These are phyloP conservation scores for Dactylellina sp. DNA, from an alignment of 2,329 filamentous ascomycete species.

Conservation along the genomic window DNA sequence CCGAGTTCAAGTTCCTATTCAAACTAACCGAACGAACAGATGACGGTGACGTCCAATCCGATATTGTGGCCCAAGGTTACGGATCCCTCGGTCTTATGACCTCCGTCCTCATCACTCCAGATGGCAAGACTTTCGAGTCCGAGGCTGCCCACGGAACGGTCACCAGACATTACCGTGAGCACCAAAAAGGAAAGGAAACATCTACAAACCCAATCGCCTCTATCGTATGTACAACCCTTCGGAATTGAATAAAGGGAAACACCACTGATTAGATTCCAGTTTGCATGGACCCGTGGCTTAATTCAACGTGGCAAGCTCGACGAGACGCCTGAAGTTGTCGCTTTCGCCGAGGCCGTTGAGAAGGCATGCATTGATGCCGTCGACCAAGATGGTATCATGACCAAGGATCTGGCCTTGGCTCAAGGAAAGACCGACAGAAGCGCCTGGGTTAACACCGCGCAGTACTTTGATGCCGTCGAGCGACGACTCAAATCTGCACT, in stretches of 20 bases:
- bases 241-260: not conserved
- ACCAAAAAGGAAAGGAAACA: conserved; percentile 97
- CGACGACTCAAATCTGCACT: conserved; percentile 83
- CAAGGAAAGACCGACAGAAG: conserved; percentile 86
- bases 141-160: conserved; percentile 98
- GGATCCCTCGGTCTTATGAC: conserved; percentile 99
- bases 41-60: conserved; percentile 98
- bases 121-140: conserved; percentile 96
- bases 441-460: conserved; percentile 89
- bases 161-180: conserved; percentile 97
- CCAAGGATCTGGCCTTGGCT: conserved; percentile 96
- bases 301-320: conserved; percentile 94
- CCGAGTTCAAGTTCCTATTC: not conserved
- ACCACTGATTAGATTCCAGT: conserved; percentile 63
- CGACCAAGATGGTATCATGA: conserved; percentile 95
- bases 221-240: conserved; percentile 68
- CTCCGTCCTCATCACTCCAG: conserved; percentile 93
- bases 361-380: conserved; percentile 94
- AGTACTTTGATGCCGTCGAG: conserved; percentile 95
- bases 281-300: conserved; percentile 96
- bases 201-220: conserved; percentile 98
- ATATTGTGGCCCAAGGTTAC: conserved; percentile 98
- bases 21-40: conserved; percentile 63
- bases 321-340: conserved; percentile 87
- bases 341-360: conserved; percentile 92